Evolutionary conservation across 768 basidiomycete genomes (phyloP), one percentile per base, ranked within the genome.

Genomic region (Naematelia aurantialba): DNA sequence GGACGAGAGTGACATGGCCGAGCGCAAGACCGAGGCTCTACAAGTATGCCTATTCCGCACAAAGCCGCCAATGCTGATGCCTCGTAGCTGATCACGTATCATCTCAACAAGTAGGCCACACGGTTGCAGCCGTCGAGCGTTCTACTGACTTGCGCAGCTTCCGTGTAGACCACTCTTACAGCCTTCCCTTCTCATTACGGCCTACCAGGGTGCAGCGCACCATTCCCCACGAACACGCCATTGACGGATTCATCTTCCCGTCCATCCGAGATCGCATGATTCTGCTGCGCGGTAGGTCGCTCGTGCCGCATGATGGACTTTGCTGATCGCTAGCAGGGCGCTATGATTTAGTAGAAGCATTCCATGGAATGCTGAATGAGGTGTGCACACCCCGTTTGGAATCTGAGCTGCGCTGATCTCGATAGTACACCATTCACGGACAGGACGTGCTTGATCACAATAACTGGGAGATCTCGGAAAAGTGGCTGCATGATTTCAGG

Each of bases 181-280:
- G 88, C 69, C 80, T 97, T 4, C 93, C 93, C 0, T 84, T 89
- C 1, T 92, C 90, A 12, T 79, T 97, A 48, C 84, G 89, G 4
- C 91, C 91, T 1, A 91, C 91, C 3, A 78, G 87, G n/a, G 85
- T 92, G 12, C 93, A 97, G 78, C 85, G 87, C 83, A 88, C 76
- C 48, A 79, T 96, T 30, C 87, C 91, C 46, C 92, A 96, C 71
- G 92, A 93, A 74, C 88, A 89, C 66, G 82, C 88, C n/a, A 90
- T 96, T 67, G 92, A 96, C 75, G 85, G 86, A 46, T 85, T 96
- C 48, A 82, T 90, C 59, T 89, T 92, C 78, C 89, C 93, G 48
- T 88, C 91, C 67, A 80, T 97, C 56, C 84, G 93, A 31, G 92
- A 96, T 68, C 83, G 90, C 30, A 87, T 94, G 82, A 96, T 97